Evolutionary conservation across 1,284 basidiomycete genomes (phyloP), one percentile per base, ranked within the genome.

Genomic region (Rhodotorula sp.): DNA sequence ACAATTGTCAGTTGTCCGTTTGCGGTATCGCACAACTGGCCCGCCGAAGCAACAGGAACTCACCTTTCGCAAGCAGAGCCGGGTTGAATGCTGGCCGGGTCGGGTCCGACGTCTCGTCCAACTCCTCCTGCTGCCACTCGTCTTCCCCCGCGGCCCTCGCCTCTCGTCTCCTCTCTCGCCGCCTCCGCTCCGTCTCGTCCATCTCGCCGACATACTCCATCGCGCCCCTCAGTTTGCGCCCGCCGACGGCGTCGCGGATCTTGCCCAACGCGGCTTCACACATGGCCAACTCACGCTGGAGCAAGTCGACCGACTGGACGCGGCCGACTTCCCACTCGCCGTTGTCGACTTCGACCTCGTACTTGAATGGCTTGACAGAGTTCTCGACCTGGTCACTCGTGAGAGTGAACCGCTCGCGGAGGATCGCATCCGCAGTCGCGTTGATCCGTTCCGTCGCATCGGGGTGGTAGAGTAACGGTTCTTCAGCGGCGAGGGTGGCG

Each of bases 311-410:
- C 0, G 93, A 87, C 62, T 88, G 84, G 72, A 85, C 84, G 48
- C 95, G 84, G 0, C 95, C 95, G 5, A 84, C 79, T 77, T 93
- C 92, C 96, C 96, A 99, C 80, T 98, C 95, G 54, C 88, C 84
- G 18, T 86, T 85, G 74, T 96, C 92, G 8, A 86, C 81, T 78
- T 97, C 94, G 24, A 94, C 87, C 78, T 94, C 93, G 80, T 97
- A 97, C 84, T 99, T 98, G 87, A 89, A 98, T 45, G 96, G 96
- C 83, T 99, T 99, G 84, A 99, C 96, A 81, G 93, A 96, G 82
- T 99, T 99, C 84, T 99, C 96, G 14, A 99, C 96, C 82, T 99
- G 95, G 80, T 99, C 96, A 1, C 93, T 90, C 6, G 96, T 94
- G 66, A 97, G 82, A 15, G 91, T 90, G 71, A 97, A 90, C 4